A percentile compares a stretch with the other conserved stretches of the same genome.
phyloP scores from a whole-genome alignment of 257 asterid species.

The Rehmannia glutinosa region DNA sequence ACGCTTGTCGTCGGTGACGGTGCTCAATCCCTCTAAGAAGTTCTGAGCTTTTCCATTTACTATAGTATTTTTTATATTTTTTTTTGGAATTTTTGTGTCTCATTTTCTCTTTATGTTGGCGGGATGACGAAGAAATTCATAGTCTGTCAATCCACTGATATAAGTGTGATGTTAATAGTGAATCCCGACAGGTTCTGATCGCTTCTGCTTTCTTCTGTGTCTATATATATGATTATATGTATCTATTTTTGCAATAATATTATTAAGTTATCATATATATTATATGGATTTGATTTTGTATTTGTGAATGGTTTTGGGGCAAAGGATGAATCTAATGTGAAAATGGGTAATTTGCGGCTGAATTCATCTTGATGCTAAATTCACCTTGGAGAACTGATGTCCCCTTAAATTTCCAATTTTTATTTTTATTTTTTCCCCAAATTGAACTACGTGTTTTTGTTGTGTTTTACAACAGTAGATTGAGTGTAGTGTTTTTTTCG shows the following conservation, averaged over 20 bases:
- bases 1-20: slow-evolving; percentile 23
- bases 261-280: no score
- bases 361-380: slow-evolving; percentile 17
- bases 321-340: slow-evolving; percentile 24
- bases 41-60: slow-evolving; percentile 10
- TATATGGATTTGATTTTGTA: no score
- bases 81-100: not conserved
- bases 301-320: not conserved
- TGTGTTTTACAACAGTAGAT: no score
- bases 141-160: slow-evolving; percentile 32
- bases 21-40: slow-evolving; percentile 27
- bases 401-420: not conserved
- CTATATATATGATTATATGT: no score
- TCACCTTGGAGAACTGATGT: slow-evolving; percentile 38
- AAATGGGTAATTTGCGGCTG: slow-evolving; percentile 40
- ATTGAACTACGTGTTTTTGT: no score
- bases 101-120: not conserved
- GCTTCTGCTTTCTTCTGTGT: no score
- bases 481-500: no score
- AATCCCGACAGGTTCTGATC: slow-evolving; percentile 42
- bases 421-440: no score
- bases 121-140: slow-evolving; percentile 25
- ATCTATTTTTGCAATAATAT: no score
- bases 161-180: slow-evolving; percentile 17
- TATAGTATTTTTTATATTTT: not conserved